Conservation (phyloP, 2,329 filamentous ascomycete species). For the Aureobasidium subglaciale region DNA sequence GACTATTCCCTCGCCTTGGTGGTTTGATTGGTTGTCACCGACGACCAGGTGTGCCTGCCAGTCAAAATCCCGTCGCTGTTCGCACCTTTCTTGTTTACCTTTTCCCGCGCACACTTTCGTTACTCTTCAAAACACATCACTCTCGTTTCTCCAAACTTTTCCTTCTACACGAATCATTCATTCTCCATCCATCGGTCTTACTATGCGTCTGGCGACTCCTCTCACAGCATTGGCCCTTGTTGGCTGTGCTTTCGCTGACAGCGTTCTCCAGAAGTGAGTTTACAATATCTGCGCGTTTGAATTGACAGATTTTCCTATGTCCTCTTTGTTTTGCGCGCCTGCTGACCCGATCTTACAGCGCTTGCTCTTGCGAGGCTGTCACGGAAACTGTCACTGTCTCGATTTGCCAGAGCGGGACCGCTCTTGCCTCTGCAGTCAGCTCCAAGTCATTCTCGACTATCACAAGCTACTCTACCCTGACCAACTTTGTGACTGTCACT, state of each 20-base stretch:
- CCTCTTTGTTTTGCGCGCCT: neutral
- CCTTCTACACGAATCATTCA: conserved; percentile 7
- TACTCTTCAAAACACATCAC: neutral
- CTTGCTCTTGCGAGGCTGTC: neutral
- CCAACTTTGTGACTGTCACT: conserved; percentile 15
- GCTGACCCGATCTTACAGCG: neutral
- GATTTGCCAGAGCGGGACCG: neutral
- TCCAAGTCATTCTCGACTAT: conserved; percentile 6
- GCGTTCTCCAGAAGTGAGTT: neutral
- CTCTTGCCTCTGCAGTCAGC: neutral
- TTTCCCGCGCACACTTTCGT: conserved; percentile 3
- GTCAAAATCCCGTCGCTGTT: conserved; percentile 3
- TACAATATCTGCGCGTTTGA: neutral
- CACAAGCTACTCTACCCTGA: conserved; percentile 20
- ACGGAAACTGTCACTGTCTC: conserved; percentile 11
- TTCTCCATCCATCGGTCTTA: neutral
- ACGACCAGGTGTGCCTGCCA: neutral
- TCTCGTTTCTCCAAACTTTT: neutral
- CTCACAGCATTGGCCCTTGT: neutral
- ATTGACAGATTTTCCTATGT: neutral
- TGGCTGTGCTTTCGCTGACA: neutral
- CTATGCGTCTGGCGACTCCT: neutral
- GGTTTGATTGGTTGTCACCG: conserved; percentile 1
- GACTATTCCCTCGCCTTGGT: neutral
- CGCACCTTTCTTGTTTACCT: conserved; percentile 11